Evolutionary conservation across 2,329 filamentous ascomycete species (phyloP), one percentile per base, ranked within the genome.

Genomic region (Neophaeococcomyces aloes): DNA sequence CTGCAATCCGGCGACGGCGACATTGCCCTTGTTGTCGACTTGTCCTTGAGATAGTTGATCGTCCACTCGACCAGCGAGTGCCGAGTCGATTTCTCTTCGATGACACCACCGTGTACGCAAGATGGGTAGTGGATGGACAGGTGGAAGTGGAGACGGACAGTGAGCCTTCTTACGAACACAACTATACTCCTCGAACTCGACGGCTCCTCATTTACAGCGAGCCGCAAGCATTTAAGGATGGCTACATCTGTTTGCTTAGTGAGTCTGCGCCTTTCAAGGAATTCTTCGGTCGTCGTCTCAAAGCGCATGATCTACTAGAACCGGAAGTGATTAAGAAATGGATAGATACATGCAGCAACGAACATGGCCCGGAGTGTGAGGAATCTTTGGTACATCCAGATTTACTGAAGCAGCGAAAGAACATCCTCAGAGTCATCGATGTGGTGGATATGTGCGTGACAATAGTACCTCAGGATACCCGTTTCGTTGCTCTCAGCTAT

Each of bases 401-500:
- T 10, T 21, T 55, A 13, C 38, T 55, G 23, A 47, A 47, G 31
- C 14, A 38, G 23, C 47, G 43, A n/a, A 51, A 48, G 29, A 41
- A 51, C 29, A 41, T 52, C 21, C 53, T 55, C 27, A 48, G 53
- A 8, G 50, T 45, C 19, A 53, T 56, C 31, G 53, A 56, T 23
- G 53, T 56, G 19, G 25, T 53, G 27, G 44, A 47, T 7, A 54
- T 54, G 52, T 55, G 51, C 30, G 49, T 56, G 31, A 49, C 52
- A 14, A 42, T 48, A 34, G 41, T 47, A 11, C 46, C 52, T 4
- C 47, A 46, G 25, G 44, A 47, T 35, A 37, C 47, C 29, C 49
- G 53, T 41, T 56, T 53, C 29, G 47, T 56, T 15, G 53, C 53
- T 2, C 45, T 56, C 43, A 55, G 53, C 44, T 56, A 56, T 46